Evolutionary conservation across 2,329 filamentous ascomycete genomes (phyloP).

Genomic region (Orbilia quercus): DNA sequence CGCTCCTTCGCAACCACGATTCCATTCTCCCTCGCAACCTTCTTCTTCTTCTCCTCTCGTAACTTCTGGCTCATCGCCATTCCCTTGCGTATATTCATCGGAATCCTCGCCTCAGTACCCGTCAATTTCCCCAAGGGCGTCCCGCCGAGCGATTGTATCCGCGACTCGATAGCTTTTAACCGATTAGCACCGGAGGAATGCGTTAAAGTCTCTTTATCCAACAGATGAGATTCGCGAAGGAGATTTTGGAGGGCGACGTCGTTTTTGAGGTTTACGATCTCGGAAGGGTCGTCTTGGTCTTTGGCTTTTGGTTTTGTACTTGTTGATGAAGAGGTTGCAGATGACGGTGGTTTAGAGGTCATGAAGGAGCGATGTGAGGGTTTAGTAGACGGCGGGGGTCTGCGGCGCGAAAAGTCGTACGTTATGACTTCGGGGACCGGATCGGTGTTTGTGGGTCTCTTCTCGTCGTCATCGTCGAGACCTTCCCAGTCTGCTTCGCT

Average conservation of each 20-base stretch:
- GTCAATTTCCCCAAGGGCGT: conserved; percentile 71
- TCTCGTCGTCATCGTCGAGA: conserved; percentile 5
- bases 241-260: conserved; percentile 92
- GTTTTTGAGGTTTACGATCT: conserved; percentile 56
- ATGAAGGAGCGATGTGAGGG: conserved; percentile 49
- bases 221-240: conserved; percentile 88
- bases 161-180: conserved; percentile 83
- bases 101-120: conserved; percentile 80
- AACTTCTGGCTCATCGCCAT: conserved; percentile 75
- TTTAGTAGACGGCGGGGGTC: conserved; percentile 43
- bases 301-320: conserved; percentile 1
- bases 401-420: conserved; percentile 53
- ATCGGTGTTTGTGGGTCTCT: background rate
- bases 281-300: conserved; percentile 17
- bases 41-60: conserved; percentile 77
- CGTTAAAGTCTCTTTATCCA: conserved; percentile 69
- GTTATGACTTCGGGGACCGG: conserved; percentile 31
- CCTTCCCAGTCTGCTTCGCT: conserved; percentile 11
- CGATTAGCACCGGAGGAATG: conserved; percentile 74
- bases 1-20: conserved; percentile 78
- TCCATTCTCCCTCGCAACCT: conserved; percentile 88
- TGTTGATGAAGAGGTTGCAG: conserved; percentile 1
- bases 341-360: conserved; percentile 40
- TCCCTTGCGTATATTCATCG: conserved; percentile 85
- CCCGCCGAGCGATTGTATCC: conserved; percentile 83